Evolutionary conservation across 768 basidiomycete species (phyloP).

Genomic region (Boletus sp.): DNA sequence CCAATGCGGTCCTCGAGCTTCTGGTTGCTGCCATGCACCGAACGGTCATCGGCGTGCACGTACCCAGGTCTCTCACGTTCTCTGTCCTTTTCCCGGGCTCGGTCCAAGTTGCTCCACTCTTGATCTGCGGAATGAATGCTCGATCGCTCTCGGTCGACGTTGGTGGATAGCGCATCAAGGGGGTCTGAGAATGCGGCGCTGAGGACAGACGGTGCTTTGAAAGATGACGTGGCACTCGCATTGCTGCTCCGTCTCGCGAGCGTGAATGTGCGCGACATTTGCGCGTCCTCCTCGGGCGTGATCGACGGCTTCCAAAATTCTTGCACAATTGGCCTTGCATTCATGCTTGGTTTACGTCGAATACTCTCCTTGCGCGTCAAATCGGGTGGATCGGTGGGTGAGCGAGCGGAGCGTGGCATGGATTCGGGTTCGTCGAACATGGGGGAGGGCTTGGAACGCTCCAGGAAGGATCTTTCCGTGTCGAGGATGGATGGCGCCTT

Average conservation of each 20-base stretch:
- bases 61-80: constrained; percentile 21
- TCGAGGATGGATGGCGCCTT: constrained; percentile 27
- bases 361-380: constrained; percentile 26
- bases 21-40: constrained; percentile 9
- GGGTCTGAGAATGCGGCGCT: constrained; percentile 36
- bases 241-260: constrained; percentile 47
- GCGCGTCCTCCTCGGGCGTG: constrained; percentile 42
- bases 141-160: constrained; percentile 25
- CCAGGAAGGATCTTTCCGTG: constrained; percentile 16
- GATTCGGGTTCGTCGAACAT: constrained; percentile 31
- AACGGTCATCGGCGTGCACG: constrained; percentile 24
- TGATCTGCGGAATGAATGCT: constrained; percentile 27
- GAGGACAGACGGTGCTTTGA: constrained; percentile 40
- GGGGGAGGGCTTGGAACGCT: constrained; percentile 18
- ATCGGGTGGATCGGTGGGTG: constrained; percentile 21
- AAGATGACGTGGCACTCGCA: constrained; percentile 48
- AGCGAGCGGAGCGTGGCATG: constrained; percentile 18
- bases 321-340: constrained; percentile 34
- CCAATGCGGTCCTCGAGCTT: constrained; percentile 18
- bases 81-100: constrained; percentile 22
- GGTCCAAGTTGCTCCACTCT: constrained; percentile 27
- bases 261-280: constrained; percentile 39
- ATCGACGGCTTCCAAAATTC: constrained; percentile 51
- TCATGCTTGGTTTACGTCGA: constrained; percentile 34
- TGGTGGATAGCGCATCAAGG: constrained; percentile 18